Conservation (phyloP, 108 stramenopile genomes). For the Ochromonas danica region DNA sequence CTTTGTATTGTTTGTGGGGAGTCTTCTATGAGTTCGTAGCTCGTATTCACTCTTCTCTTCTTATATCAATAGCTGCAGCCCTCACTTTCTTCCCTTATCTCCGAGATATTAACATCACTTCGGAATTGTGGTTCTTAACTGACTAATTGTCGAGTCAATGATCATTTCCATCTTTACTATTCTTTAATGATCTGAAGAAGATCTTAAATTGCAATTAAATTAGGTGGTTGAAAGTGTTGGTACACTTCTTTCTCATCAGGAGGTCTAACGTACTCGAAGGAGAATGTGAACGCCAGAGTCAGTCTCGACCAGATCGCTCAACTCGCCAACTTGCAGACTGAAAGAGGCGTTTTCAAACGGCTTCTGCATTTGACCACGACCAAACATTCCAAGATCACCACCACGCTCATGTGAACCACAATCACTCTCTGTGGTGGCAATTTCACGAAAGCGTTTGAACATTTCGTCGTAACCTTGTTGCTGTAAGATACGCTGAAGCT, state of each 20-base stretch:
- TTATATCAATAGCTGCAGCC: no score
- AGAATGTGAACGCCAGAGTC: constrained; percentile 30
- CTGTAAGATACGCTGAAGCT: not conserved
- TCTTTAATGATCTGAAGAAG: no score
- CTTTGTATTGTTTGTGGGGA: no score
- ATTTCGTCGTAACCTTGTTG: not conserved
- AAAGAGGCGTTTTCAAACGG: constrained; percentile 93
- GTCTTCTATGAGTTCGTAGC: no score
- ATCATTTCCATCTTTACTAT: no score
- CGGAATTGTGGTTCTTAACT: no score
- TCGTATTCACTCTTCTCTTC: no score
- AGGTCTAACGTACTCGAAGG: not conserved
- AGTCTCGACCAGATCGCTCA: constrained; percentile 56
- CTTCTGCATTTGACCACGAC: constrained; percentile 78
- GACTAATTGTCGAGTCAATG: no score
- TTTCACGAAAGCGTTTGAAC: constrained; percentile 65
- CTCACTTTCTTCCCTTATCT: no score
- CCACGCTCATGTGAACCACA: constrained; percentile 69
- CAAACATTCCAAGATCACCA: constrained; percentile 84
- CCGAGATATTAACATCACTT: no score
- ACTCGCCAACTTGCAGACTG: constrained; percentile 70
- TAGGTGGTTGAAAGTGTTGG: no score
- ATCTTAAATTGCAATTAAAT: no score
- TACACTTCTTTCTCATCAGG: not conserved
- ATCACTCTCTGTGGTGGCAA: constrained; percentile 69